Percentiles rank a stretch among this genome's conserved stretches.
Conservation (phyloP, 2,329 filamentous ascomycete species). For the Cladophialophora exuberans region DNA sequence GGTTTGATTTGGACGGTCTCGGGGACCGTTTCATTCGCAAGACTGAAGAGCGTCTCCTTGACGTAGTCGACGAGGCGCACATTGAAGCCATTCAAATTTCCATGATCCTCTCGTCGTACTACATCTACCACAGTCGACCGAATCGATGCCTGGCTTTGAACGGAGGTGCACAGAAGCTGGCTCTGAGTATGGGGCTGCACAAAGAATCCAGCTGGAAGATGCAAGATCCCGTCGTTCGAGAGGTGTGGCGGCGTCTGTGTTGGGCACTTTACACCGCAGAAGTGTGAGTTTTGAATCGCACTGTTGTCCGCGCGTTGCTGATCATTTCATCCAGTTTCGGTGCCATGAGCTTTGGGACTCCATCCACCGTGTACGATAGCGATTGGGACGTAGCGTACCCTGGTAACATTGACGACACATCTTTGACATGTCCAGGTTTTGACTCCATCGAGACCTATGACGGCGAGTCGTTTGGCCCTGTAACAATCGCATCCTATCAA, state of each 20-base stretch:
- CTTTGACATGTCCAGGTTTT: constrained; percentile 19
- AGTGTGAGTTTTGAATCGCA: constrained; percentile 2
- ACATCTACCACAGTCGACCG: constrained; percentile 23
- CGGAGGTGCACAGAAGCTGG: constrained; percentile 16
- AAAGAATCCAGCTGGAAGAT: constrained; percentile 25
- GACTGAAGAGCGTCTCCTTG: constrained; percentile 42
- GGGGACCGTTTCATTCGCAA: constrained; percentile 22
- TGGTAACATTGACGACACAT: constrained; percentile 24
- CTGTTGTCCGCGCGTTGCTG: neutral
- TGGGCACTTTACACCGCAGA: constrained; percentile 28
- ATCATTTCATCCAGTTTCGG: constrained; percentile 16
- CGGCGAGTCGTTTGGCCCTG: constrained; percentile 18
- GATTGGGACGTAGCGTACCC: constrained; percentile 21
- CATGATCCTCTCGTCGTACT: constrained; percentile 20
- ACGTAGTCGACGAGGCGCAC: constrained; percentile 47
- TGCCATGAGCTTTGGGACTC: constrained; percentile 25
- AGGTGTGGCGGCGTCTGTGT: constrained; percentile 22
- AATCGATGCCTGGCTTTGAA: constrained; percentile 19
- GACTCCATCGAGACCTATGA: constrained; percentile 18
- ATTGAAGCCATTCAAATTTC: constrained; percentile 27
- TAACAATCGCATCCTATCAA: constrained; percentile 28
- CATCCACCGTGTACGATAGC: constrained; percentile 20
- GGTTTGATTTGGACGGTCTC: constrained; percentile 25
- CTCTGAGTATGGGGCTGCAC: constrained; percentile 20
- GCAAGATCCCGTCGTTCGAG: constrained; percentile 13